Evolutionary conservation across 2,329 filamentous ascomycete species (phyloP), one percentile per base, ranked within the genome.

Genomic region (Cladophialophora psammophila): DNA sequence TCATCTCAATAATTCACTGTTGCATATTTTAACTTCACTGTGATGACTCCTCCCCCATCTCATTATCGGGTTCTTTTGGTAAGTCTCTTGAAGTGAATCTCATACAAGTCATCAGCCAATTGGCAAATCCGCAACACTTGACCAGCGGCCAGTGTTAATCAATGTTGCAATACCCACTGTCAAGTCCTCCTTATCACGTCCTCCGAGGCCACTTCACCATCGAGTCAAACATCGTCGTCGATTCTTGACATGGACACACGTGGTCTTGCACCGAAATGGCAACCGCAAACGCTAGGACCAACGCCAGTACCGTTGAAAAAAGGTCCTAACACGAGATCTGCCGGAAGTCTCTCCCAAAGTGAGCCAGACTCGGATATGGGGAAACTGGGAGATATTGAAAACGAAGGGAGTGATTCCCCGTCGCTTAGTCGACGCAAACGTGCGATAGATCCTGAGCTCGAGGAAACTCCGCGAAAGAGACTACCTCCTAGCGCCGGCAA

Each of bases 391-490:
- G 45, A 50, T 7, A 12, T 50, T 31, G 45, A n/a, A 26, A 18
- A 50, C 13, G 45, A 26, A 50, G 20, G 26, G 10, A 31, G 8
- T 15, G 45, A 50, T 12, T 26, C n/a, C 10, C 10, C 26, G 18
- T 8, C 9, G 18, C 3, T 6, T 2, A 20, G 42, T 26, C 42
- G 10, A 48, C 3, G n/a, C 18, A 48, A 48, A 8, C 13, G 2
- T 31, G 8, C 38, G 26, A 31, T 26, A 8, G 26, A 42, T 8
- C 6, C 61, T 18, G 6, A 32, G 3, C 36, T 36, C 12, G 10
- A 31, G 26, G 38, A 32, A 13, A n/a, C 15, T 38, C 10, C 18
- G 31, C 38, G 38, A 35, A 64, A 53, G 54, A 35, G 54, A 59
- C 40, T 26, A 18, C 34, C 31, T 12, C 10, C 55, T n/a, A 35